Evolutionary conservation across 2,329 filamentous ascomycete genomes (phyloP).

Genomic region (Monosporascus cannonballus): DNA sequence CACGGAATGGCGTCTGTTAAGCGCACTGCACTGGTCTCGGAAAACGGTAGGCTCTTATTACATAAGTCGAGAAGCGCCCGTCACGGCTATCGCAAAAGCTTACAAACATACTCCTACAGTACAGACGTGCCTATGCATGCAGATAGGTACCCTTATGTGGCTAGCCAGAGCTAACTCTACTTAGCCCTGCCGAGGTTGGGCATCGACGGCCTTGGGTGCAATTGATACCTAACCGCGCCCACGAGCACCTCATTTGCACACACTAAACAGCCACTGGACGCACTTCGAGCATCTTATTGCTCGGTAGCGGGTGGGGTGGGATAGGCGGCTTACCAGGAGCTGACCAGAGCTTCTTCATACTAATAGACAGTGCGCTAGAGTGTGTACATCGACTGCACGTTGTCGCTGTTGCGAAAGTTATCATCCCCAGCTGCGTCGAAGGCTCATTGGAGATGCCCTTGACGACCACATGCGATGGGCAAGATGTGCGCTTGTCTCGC

Average conservation of each 20-base stretch:
- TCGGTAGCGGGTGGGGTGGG: slow-evolving; percentile 18
- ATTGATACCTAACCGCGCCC: slow-evolving; percentile 24
- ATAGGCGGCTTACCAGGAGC: slow-evolving; percentile 17
- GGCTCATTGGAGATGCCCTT: background rate
- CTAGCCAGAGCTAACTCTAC: background rate
- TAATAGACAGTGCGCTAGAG: slow-evolving; percentile 4
- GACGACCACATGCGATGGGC: background rate
- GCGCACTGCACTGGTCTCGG: background rate
- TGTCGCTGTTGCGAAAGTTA: background rate
- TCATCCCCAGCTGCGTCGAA: background rate
- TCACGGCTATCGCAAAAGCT: slow-evolving; percentile 13
- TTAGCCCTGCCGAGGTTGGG: slow-evolving; percentile 23
- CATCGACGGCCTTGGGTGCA: slow-evolving; percentile 21
- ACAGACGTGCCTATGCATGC: background rate
- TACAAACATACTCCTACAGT: background rate
- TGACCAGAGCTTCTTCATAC: slow-evolving; percentile 13
- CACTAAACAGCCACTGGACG: slow-evolving; percentile 14
- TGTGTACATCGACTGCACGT: background rate
- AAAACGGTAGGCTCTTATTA: slow-evolving; percentile 11
- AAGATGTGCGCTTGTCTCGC: background rate
- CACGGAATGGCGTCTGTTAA: slow-evolving; percentile 13
- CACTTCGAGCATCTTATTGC: slow-evolving; percentile 20
- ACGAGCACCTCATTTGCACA: slow-evolving; percentile 12
- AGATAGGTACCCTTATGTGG: background rate
- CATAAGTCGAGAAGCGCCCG: slow-evolving; percentile 10